phyloP scores from a whole-genome alignment of 2,329 filamentous ascomycete genomes.

The Xylariaceae sp. region DNA sequence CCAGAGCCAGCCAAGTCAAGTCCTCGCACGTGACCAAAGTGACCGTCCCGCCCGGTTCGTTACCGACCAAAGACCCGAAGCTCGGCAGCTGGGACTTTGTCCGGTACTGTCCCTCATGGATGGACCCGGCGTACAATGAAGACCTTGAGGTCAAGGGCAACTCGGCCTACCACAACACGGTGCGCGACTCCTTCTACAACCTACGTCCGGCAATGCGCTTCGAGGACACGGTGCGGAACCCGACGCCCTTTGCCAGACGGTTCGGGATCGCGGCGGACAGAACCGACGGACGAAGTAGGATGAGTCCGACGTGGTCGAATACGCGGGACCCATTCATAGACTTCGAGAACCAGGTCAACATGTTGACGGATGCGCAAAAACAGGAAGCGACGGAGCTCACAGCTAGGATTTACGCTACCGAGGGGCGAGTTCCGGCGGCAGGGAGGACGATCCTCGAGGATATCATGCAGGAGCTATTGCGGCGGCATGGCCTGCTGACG shows the following conservation, averaged over 20 bases:
- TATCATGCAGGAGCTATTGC: conserved; percentile 17
- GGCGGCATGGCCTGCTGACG: conserved; percentile 3
- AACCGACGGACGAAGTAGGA: conserved; percentile 25
- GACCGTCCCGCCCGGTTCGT: background rate
- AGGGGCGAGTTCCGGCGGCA: background rate
- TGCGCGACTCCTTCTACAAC: conserved; percentile 5
- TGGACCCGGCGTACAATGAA: conserved; percentile 21
- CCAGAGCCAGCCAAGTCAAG: background rate
- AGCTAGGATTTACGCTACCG: background rate
- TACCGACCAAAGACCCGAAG: conserved; percentile 4
- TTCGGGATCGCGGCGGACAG: conserved; percentile 26
- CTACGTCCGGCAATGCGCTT: conserved; percentile 23
- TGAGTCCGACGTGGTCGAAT: conserved; percentile 23
- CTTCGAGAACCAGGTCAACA: conserved; percentile 16
- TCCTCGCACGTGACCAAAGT: background rate
- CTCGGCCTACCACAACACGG: background rate
- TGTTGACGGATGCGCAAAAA: conserved; percentile 12
- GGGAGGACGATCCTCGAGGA: conserved; percentile 14
- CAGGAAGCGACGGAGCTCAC: conserved; percentile 1
- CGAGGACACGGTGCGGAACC: conserved; percentile 15
- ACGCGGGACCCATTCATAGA: conserved; percentile 22
- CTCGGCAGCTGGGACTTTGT: conserved; percentile 15
- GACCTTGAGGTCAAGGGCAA: background rate
- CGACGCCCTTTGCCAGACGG: conserved; percentile 24
- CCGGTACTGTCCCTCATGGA: conserved; percentile 25